Evolutionary conservation across 768 basidiomycete species (phyloP), one percentile per base, ranked within the genome.

Genomic region (Omphalotus guepiniiformis): DNA sequence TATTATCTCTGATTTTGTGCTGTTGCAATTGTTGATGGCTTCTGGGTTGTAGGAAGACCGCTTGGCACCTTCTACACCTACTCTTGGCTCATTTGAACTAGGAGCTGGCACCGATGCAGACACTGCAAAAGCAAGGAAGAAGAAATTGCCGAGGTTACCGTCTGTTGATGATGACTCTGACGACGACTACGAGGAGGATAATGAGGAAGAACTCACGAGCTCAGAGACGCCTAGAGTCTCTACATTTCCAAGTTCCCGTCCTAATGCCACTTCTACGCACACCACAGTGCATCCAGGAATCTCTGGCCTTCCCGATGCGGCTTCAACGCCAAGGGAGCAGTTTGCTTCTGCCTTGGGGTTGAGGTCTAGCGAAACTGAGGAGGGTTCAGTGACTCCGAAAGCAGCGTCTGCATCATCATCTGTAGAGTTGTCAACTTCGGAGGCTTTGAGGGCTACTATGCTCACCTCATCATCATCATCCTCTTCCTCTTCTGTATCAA

Each of bases 141-240:
- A 84, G 60, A 63, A 74, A 3, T 63, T 85, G 0, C 83, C 83
- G 8, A 71, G 82, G 8, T 59, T 85, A 23, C 84, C 83, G 6
- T 81, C 79, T 0, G 63, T 58, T 8, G 80, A 82, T 53, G 78
- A 78, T 29, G 74, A 75, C n/a, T 61, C 60, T 5, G 49, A 37
- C n/a, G 49, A 47, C 36, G 30, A 32, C n/a, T n/a, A n/a, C n/a
- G 34, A 46, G 7, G 28, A 36, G 2, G 35, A n/a, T n/a, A n/a
- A n/a, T n/a, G n/a, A n/a, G n/a, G n/a, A n/a, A n/a, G n/a, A n/a
- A n/a, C n/a, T n/a, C n/a, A n/a, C n/a, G n/a, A n/a, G n/a, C n/a
- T n/a, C n/a, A n/a, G n/a, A n/a, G n/a, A n/a, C n/a, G n/a, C n/a
- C n/a, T n/a, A n/a, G n/a, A n/a, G n/a, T n/a, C n/a, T n/a, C n/a